Evolutionary conservation across 2,329 filamentous ascomycete genomes (phyloP), one percentile per base, ranked within the genome.

Genomic region (Clathrospora elynae): DNA sequence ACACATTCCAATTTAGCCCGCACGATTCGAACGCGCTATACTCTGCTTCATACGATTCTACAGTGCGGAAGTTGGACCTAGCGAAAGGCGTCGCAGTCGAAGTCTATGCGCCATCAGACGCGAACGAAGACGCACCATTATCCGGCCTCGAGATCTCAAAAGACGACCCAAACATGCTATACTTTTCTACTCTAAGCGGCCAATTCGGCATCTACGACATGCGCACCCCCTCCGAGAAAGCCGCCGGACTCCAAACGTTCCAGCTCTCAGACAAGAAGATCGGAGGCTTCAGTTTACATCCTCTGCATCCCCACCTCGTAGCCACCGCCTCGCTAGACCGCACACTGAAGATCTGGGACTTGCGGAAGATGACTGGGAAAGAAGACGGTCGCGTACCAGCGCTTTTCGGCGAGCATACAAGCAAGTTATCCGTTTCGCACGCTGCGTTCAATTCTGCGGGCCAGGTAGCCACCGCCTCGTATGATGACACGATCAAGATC

Each of bases 401-500:
- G 0, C 75, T 95, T 0, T 71, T 97, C 0, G 92, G 88, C 5
- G 86, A 93, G 65, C 91, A 99, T 61, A 77, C 83, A 38, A 93
- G 87, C 13, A 81, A 86, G 2, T 75, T 97, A 0, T 95, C 89
- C 0, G 91, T 99, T 0, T 95, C 89, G 0, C 91, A 96, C 67
- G 93, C 92, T 0, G 88, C 91, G 0, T 99, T 91, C 84, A 93
- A 90, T 50, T 77, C 83, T 0, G 86, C 81, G 0, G 93, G 92
- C 0, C 88, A 95, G 53, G 77, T 99, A 4, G 93, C 91, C 0
- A 99, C 93, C 0, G 87, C 90, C 0, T 92, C 87, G 0, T 99
- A 99, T 66, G 93, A 99, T 62, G 90, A 99, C 59, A 95, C 88
- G 0, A 81, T 99, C 53, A 97, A 97, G 65, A 87, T 99, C 7